Evolutionary conservation across 2,329 filamentous ascomycete species (phyloP).

Genomic region (Lasiodiplodia theobromae): DNA sequence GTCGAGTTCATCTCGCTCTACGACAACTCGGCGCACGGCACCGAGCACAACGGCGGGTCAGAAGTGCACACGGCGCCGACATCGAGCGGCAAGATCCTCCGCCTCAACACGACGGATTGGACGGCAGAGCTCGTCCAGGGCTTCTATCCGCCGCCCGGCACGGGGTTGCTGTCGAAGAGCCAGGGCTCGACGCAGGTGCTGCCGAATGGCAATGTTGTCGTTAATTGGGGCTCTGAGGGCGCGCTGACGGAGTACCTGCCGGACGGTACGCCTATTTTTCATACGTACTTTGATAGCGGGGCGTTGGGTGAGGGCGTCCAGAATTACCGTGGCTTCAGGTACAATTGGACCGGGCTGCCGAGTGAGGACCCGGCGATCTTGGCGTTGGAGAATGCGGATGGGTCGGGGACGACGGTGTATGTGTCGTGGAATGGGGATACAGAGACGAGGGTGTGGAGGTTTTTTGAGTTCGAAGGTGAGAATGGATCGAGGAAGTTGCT

Average conservation of each 20-base stretch:
- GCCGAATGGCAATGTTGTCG: conserved; percentile 54
- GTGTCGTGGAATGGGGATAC: conserved; percentile 40
- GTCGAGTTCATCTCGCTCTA: conserved; percentile 43
- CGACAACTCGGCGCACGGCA: conserved; percentile 44
- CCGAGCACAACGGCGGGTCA: not conserved
- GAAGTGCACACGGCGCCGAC: conserved; percentile 32
- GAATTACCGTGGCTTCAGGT: conserved; percentile 46
- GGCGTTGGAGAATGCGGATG: conserved; percentile 7
- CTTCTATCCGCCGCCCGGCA: conserved; percentile 48
- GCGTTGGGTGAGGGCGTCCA: conserved; percentile 39
- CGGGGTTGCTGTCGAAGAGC: conserved; percentile 43
- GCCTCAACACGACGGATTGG: conserved; percentile 48
- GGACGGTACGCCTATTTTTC: conserved; percentile 51
- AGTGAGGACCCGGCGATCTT: conserved; percentile 34
- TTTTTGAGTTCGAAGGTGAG: not conserved
- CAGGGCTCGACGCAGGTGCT: conserved; percentile 54
- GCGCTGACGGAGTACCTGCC: conserved; percentile 57
- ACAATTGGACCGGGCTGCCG: conserved; percentile 36
- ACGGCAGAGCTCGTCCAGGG: conserved; percentile 53
- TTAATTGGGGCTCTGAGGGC: conserved; percentile 59
- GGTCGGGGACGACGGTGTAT: conserved; percentile 31
- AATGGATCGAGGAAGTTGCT: not conserved
- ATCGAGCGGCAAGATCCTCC: conserved; percentile 47
- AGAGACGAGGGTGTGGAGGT: conserved; percentile 26
- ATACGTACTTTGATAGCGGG: conserved; percentile 48